These are phyloP conservation scores for Fusarium pseudonygamai DNA, from an alignment of 2,329 filamentous ascomycete genomes.

Conservation along the genomic window DNA sequence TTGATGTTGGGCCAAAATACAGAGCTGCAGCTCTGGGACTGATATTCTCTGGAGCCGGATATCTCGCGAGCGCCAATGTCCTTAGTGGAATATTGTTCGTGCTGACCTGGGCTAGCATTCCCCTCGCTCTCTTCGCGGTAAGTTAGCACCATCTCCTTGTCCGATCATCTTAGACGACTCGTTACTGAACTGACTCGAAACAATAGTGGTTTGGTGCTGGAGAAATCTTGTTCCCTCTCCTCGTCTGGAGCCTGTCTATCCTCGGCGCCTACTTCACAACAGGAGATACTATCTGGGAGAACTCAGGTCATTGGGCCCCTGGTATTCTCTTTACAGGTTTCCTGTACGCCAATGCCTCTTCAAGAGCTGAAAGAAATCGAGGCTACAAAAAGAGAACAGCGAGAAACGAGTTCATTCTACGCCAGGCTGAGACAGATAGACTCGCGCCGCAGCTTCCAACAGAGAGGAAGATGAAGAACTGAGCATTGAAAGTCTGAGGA, in stretches of 20 bases:
- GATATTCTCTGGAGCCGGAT: not conserved
- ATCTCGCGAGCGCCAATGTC: not conserved
- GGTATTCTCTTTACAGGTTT: not conserved
- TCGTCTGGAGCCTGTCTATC: not conserved
- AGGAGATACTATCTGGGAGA: not conserved
- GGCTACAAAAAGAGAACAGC: not conserved
- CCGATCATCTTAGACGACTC: fast-evolving
- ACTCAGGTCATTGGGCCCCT: not conserved
- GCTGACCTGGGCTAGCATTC: not conserved
- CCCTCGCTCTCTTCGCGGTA: not conserved
- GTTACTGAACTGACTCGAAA: not conserved
- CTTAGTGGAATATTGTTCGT: not conserved
- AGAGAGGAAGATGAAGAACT: not conserved
- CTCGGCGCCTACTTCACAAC: not conserved
- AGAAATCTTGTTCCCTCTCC: not conserved
- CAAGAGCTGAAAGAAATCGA: fast-evolving
- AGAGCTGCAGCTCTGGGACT: not conserved
- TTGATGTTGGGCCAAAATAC: fast-evolving
- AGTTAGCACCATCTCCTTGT: fast-evolving
- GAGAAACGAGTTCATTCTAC: not conserved
- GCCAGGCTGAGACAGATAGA: not conserved
- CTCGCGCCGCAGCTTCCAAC: not conserved
- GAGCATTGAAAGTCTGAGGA: not conserved
- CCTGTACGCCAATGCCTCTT: fast-evolving
- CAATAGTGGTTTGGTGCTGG: not conserved